phyloP scores from a whole-genome alignment of 345 rosid genomes.

The Theobroma cacao region DNA sequence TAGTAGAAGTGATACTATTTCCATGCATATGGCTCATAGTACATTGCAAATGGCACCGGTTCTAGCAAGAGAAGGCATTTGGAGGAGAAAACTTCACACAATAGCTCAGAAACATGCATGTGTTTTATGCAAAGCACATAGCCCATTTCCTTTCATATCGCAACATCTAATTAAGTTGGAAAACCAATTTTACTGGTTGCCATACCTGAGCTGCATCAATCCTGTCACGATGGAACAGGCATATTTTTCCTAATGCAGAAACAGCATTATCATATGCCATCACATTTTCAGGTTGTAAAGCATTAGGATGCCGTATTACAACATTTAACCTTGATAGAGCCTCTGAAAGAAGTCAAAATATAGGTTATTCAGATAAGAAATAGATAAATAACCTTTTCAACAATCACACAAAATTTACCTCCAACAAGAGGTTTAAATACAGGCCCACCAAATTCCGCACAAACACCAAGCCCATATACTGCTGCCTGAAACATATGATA shows the following conservation, averaged over 20 bases:
- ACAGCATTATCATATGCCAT: constrained; percentile 99
- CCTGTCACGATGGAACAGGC: constrained; percentile 84
- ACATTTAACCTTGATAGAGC: constrained; percentile 90
- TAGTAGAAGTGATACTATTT: not conserved
- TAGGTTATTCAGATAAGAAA: constrained; percentile 17
- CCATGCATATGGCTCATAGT: not conserved
- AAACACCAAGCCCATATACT: constrained; percentile 98
- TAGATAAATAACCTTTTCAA: not conserved
- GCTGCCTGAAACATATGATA: constrained; percentile 69
- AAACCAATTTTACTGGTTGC: not conserved
- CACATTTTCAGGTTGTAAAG: constrained; percentile 75
- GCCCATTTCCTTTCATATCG: not conserved
- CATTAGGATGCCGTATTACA: constrained; percentile 78
- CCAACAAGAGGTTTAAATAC: constrained; percentile 92
- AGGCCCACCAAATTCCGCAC: constrained; percentile 97
- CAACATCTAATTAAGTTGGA: not conserved
- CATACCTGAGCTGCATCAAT: constrained; percentile 89
- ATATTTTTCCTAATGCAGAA: constrained; percentile 96
- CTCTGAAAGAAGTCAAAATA: constrained; percentile 53
- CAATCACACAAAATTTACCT: constrained; percentile 46
- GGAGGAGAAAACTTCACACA: not conserved
- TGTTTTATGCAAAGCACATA: not conserved
- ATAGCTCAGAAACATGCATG: not conserved
- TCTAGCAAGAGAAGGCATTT: not conserved
- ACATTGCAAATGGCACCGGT: not conserved